Percentiles rank a stretch among this genome's conserved stretches.
Conservation (phyloP, 176 grass and related monocot species). For the Hyparrhenia diplandra region DNA sequence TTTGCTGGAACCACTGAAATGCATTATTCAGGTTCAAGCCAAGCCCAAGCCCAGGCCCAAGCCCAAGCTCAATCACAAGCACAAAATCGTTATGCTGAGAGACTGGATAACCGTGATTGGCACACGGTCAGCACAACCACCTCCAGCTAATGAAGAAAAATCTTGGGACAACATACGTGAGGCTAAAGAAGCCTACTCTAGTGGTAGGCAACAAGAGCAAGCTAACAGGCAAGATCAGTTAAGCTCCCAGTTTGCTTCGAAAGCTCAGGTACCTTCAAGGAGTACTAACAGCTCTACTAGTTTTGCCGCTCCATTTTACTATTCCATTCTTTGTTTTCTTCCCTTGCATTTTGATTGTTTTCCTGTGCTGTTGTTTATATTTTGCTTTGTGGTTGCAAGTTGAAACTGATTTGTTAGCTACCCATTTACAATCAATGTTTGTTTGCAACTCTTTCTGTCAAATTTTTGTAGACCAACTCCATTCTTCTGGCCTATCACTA, state of each 20-base stretch:
- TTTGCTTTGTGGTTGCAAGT: neutral
- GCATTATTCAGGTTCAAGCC: constrained; percentile 46
- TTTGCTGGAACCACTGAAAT: neutral
- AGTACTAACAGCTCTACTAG: neutral
- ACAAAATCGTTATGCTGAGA: constrained; percentile 61
- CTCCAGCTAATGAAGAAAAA: constrained; percentile 53
- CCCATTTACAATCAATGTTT: neutral
- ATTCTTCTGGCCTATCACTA: neutral
- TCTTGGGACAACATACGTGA: constrained; percentile 87
- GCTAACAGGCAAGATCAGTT: constrained; percentile 60
- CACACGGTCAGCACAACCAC: constrained; percentile 53
- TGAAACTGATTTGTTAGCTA: neutral
- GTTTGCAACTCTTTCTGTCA: neutral
- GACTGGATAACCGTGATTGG: constrained; percentile 89
- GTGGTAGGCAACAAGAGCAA: constrained; percentile 55
- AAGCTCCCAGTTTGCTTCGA: constrained; percentile 52
- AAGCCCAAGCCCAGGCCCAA: constrained; percentile 23
- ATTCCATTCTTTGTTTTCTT: neutral
- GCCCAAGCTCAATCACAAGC: constrained; percentile 39
- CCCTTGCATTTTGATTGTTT: neutral
- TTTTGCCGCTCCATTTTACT: neutral
- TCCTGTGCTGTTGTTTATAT: neutral
- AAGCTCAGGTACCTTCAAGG: constrained; percentile 47
- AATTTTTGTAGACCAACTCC: neutral
- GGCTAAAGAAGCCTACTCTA: constrained; percentile 60